Conservation (phyloP, 345 rosid genomes). For the Ricinus communis region DNA sequence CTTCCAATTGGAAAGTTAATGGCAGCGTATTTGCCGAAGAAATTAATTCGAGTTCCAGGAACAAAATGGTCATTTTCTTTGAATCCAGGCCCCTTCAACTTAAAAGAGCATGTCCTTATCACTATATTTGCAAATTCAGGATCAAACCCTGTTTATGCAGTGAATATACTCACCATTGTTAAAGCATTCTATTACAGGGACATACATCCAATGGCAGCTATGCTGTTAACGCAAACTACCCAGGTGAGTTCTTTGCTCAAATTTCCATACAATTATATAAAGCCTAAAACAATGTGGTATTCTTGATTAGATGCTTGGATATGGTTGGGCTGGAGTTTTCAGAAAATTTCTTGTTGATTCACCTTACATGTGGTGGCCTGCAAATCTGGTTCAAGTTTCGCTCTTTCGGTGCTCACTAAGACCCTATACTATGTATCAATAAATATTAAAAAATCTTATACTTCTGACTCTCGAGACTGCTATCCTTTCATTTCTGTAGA, state of each 20-base stretch:
- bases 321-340: conserved; percentile 63
- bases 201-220: conserved; percentile 34
- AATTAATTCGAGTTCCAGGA: conserved; percentile 25
- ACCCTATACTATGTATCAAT: background rate
- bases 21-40: conserved; percentile 42
- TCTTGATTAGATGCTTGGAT: conserved; percentile 45
- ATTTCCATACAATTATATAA: background rate
- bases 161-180: conserved; percentile 40
- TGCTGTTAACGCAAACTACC: conserved; percentile 41
- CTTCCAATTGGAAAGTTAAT: conserved; percentile 41
- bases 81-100: conserved; percentile 61
- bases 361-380: conserved; percentile 68
- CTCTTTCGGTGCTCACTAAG: conserved; percentile 37
- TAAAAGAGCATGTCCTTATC: conserved; percentile 56
- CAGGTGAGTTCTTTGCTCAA: conserved; percentile 28
- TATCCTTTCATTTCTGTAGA: conserved; percentile 17
- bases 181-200: conserved; percentile 38
- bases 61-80: conserved; percentile 45
- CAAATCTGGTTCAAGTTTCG: conserved; percentile 53
- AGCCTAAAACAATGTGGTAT: no score
- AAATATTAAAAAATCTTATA: no score
- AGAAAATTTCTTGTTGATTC: conserved; percentile 50
- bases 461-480: no score
- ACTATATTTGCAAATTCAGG: conserved; percentile 54
- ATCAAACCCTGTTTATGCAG: conserved; percentile 39